These are phyloP conservation scores for Penicillium hesseltinei DNA, from an alignment of 2,329 filamentous ascomycete genomes.

Conservation along the genomic window DNA sequence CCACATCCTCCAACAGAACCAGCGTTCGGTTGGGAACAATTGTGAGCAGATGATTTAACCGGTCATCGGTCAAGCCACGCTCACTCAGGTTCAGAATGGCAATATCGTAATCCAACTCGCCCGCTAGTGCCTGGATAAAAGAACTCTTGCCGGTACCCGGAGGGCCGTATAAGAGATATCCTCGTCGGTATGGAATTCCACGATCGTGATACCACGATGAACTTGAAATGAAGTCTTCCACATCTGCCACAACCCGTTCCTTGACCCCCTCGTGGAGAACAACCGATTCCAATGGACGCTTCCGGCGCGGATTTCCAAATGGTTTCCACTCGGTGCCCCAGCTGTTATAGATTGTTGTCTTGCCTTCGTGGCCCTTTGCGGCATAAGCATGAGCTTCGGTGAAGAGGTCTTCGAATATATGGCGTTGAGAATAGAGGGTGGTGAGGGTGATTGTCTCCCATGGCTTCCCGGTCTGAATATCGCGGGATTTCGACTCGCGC, in stretches of 20 bases:
- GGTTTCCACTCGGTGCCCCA: conserved; percentile 80
- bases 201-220: conserved; percentile 88
- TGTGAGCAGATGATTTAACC: conserved; percentile 79
- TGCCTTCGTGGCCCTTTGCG: conserved; percentile 77
- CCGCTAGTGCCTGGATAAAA: conserved; percentile 92
- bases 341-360: conserved; percentile 86
- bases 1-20: conserved; percentile 82
- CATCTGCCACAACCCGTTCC: conserved; percentile 74
- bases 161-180: conserved; percentile 84
- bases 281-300: conserved; percentile 84
- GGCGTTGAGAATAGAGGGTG: conserved; percentile 82
- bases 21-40: conserved; percentile 81
- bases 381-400: conserved; percentile 80
- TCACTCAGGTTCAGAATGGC: conserved; percentile 90
- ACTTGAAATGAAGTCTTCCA: conserved; percentile 75
- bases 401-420: conserved; percentile 89
- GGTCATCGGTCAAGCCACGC: conserved; percentile 82
- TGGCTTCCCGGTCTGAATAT: conserved; percentile 78
- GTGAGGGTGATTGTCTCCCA: conserved; percentile 94
- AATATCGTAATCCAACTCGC: conserved; percentile 88
- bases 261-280: conserved; percentile 81
- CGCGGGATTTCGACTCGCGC: conserved; percentile 76
- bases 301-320: conserved; percentile 80
- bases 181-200: conserved; percentile 88
- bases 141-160: conserved; percentile 92